A percentile compares a stretch with the other conserved stretches of the same genome.
These are phyloP conservation scores for Penicillium sp. DNA, from an alignment of 2,329 filamentous ascomycete genomes.

Conservation along the genomic window DNA sequence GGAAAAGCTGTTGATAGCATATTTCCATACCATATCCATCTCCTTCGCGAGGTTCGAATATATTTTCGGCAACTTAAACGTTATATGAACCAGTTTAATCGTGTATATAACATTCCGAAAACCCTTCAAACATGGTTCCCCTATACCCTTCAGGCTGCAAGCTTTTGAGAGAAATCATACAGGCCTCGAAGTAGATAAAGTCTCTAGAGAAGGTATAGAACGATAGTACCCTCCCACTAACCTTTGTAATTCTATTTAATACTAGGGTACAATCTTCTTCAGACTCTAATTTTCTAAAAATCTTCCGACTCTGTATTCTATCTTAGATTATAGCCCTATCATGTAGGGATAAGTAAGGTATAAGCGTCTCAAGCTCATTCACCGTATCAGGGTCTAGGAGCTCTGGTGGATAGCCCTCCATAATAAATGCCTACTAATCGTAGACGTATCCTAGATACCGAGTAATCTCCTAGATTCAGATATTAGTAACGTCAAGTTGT, in stretches of 20 bases:
- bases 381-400: conserved; percentile 5
- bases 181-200: conserved; percentile 8
- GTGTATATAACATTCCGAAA: neutral
- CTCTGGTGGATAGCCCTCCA: neutral
- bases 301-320: neutral
- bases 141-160: neutral
- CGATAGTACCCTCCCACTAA: neutral
- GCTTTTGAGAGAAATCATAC: conserved; percentile 2
- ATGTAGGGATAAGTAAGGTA: conserved; percentile 1
- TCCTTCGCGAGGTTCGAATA: neutral
- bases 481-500: neutral
- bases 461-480: neutral
- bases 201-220: conserved; percentile 7
- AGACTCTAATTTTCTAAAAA: neutral
- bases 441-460: neutral
- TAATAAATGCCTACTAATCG: neutral
- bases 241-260: conserved; percentile 1
- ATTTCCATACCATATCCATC: neutral
- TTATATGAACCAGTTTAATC: neutral
- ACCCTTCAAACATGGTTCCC: neutral
- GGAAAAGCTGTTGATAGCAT: conserved; percentile 7
- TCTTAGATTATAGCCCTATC: conserved; percentile 2
- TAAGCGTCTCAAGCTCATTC: neutral
- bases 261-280: neutral
- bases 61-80: neutral